A percentile compares a stretch with the other conserved stretches of the same genome.
Conservation (phyloP, 139 green algal genomes). For the Haematococcus sp. region DNA sequence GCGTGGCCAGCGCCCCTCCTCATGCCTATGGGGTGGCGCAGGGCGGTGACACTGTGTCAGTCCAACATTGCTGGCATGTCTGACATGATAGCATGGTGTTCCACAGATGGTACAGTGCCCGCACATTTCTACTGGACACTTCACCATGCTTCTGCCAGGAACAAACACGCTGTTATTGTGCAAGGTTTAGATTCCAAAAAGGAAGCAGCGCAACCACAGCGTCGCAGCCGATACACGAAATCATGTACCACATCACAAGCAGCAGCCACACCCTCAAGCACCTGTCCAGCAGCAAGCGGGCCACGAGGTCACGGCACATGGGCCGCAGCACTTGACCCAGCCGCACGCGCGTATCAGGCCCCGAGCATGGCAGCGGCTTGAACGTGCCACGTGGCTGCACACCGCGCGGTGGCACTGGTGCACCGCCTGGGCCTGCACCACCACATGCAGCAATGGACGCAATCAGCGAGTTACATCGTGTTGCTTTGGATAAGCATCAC, state of each 20-base stretch:
- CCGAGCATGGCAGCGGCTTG: conserved; percentile 32
- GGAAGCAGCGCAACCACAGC: no score
- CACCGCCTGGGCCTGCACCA: background rate
- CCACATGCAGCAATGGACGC: background rate
- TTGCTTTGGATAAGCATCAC: no score
- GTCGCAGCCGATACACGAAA: no score
- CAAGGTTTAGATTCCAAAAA: no score
- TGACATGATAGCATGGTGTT: no score
- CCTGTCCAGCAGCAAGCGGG: conserved; percentile 41
- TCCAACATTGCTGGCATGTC: background rate
- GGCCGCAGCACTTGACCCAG: conserved; percentile 33
- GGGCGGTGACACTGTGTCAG: background rate
- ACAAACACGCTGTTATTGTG: no score
- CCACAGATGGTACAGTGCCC: no score
- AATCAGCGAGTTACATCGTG: no score
- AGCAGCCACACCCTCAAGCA: no score
- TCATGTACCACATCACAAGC: no score
- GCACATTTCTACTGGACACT: no score
- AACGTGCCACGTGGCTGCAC: conserved; percentile 20
- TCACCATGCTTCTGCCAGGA: background rate
- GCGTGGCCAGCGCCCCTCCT: conserved; percentile 1
- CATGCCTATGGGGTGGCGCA: background rate
- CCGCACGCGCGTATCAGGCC: conserved; percentile 27
- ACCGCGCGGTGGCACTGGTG: background rate
- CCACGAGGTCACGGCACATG: conserved; percentile 52